Evolutionary conservation across 2,329 filamentous ascomycete species (phyloP), one percentile per base, ranked within the genome.

Genomic region (Plenodomus lindquistii): DNA sequence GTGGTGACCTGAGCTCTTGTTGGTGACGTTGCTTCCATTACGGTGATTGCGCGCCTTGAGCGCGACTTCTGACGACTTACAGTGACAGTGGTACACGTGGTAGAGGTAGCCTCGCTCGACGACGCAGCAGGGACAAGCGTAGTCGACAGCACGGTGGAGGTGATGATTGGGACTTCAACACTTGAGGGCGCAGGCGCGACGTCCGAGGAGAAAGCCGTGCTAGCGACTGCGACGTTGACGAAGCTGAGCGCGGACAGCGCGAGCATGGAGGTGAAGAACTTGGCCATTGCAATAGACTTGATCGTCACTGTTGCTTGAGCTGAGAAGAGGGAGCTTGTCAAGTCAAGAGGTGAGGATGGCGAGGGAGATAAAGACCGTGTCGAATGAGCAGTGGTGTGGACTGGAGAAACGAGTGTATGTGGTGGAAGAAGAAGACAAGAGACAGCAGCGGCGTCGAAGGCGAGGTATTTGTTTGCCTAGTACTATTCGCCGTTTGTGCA

Each of bases 211-310:
- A 44, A 39, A 4, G 27, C 37, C 13, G 46, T 55, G 20, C 44
- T 42, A 20, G 40, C 37, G 13, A 48, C 22, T 20, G 43, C 43
- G 27, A 47, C 35, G 4, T 47, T 55, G 49, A 52, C 20, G 36
- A 45, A 31, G 42, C 20, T 19, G 29, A 55, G 38, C 0, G 43
- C 49, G 11, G 31, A 29, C 13, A 42, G 22, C 20, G 46, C 49
- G 42, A 50, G 4, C 24, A 50, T 7, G 4, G 17, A 24, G 37
- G 38, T 53, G 49, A 53, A 42, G 27, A 35, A 31, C 27, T 31
- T 34, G 17, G 24, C 35, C 52, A 55, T 55, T 46, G 39, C 16
- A 22, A 9, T 46, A n/a, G 15, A 13, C n/a, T 18, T 18, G 19
- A 39, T 20, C 13, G 15, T 27, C 21, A 39, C 16, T 13, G 15